Evolutionary conservation across 306 rosid species (phyloP).

Genomic region (Ochetophila trinervis): DNA sequence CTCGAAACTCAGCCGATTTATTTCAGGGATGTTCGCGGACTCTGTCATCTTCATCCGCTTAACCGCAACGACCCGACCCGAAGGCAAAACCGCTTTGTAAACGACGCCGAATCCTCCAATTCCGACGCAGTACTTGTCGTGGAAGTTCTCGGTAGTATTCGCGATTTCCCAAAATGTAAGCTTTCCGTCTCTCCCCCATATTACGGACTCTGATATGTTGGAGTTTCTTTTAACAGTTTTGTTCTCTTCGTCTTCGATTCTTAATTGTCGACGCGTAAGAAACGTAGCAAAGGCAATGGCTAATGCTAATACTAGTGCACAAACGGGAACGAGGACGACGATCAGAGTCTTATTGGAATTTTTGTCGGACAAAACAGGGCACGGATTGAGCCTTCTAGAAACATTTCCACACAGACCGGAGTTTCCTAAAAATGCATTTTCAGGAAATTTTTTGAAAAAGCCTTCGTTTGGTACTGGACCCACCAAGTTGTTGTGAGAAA

Average conservation of each 20-base stretch:
- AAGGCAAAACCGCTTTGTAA: conserved; percentile 40
- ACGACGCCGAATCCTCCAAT: conserved; percentile 68
- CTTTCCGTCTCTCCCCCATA: conserved; percentile 45
- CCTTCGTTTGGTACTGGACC: conserved; percentile 13
- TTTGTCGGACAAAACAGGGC: conserved; percentile 1
- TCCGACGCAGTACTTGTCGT: conserved; percentile 53
- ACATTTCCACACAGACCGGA: conserved; percentile 46
- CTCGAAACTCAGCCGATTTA: conserved; percentile 35
- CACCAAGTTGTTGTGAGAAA: conserved; percentile 35
- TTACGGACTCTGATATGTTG: conserved; percentile 1
- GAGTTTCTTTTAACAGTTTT: not conserved
- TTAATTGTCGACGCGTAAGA: not conserved
- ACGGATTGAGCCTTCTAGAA: conserved; percentile 33
- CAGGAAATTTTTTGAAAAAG: conserved; percentile 19
- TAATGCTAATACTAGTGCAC: conserved; percentile 22
- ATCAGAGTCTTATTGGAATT: conserved; percentile 30
- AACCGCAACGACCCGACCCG: conserved; percentile 48
- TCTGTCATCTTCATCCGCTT: conserved; percentile 40
- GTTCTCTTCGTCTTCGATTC: conserved; percentile 23
- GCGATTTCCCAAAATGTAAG: conserved; percentile 47
- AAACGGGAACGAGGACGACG: conserved; percentile 36
- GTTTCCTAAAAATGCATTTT: conserved; percentile 43
- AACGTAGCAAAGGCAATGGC: conserved; percentile 14
- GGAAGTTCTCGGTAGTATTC: conserved; percentile 47
- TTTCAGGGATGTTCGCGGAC: conserved; percentile 31